Evolutionary conservation across 2,329 filamentous ascomycete genomes (phyloP).

Genomic region (Fusarium torulosum): DNA sequence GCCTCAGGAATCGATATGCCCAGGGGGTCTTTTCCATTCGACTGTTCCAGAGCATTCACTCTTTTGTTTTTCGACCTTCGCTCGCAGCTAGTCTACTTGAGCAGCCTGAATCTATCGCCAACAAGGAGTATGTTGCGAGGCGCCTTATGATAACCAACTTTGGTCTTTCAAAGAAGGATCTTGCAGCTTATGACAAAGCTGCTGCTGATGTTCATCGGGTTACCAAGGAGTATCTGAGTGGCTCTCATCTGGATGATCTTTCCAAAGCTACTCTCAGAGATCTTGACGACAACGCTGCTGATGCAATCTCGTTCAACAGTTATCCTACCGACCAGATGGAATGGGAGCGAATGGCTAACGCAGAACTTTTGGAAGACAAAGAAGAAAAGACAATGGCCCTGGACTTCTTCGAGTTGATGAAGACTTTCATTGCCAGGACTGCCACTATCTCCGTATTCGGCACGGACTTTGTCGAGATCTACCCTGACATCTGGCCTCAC

Average conservation of each 20-base stretch:
- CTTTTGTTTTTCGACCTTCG: slow-evolving; percentile 52
- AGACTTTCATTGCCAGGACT: slow-evolving; percentile 54
- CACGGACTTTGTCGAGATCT: slow-evolving; percentile 58
- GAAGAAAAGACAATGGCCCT: slow-evolving; percentile 49
- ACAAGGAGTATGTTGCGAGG: slow-evolving; percentile 44
- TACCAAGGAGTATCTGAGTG: slow-evolving; percentile 47
- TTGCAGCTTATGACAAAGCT: slow-evolving; percentile 51
- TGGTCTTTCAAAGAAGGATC: slow-evolving; percentile 49
- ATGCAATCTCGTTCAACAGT: slow-evolving; percentile 56
- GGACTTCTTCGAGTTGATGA: slow-evolving; percentile 52
- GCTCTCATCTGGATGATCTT: slow-evolving; percentile 44
- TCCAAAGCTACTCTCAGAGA: slow-evolving; percentile 32
- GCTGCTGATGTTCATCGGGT: slow-evolving; percentile 46
- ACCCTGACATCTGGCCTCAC: slow-evolving; percentile 54
- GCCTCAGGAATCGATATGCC: slow-evolving; percentile 50
- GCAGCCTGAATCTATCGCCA: slow-evolving; percentile 46
- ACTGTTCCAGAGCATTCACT: slow-evolving; percentile 51
- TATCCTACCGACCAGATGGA: slow-evolving; percentile 55
- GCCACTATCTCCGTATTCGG: slow-evolving; percentile 55
- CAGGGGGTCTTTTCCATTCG: slow-evolving; percentile 54
- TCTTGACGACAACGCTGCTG: slow-evolving; percentile 50
- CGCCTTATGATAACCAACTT: slow-evolving; percentile 52
- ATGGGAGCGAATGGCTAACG: slow-evolving; percentile 55
- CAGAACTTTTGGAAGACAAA: slow-evolving; percentile 48
- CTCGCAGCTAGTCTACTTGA: slow-evolving; percentile 49